Percentiles rank a stretch among this genome's conserved stretches.
Evolutionary conservation across 2,329 filamentous ascomycete genomes (phyloP).

Genomic region (Aspergillus fijiensis): DNA sequence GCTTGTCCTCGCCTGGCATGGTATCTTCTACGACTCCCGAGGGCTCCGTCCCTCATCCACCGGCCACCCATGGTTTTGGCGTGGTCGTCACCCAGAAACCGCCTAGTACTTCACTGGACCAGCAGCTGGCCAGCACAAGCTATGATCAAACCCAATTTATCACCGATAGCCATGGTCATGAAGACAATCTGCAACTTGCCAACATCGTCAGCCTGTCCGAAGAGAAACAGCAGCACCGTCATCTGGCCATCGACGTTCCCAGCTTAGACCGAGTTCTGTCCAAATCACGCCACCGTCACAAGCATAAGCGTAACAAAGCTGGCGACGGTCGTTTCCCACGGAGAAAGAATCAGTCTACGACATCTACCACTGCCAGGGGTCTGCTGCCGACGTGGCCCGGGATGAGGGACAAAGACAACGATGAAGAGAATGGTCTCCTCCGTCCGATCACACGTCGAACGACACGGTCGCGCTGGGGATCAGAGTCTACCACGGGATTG

Average conservation of each 20-base stretch:
- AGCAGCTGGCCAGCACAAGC: slow-evolving; percentile 15
- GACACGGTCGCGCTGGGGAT: slow-evolving; percentile 34
- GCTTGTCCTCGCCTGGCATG: slow-evolving; percentile 11
- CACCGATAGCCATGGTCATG: slow-evolving; percentile 12
- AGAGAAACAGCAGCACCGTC: slow-evolving; percentile 21
- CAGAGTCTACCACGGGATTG: slow-evolving; percentile 30
- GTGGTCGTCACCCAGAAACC: slow-evolving; percentile 15
- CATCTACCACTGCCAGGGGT: slow-evolving; percentile 31
- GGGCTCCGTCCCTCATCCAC: slow-evolving; percentile 21
- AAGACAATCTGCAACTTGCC: neutral
- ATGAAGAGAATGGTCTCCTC: slow-evolving; percentile 31
- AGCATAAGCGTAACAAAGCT: slow-evolving; percentile 33
- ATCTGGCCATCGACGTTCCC: slow-evolving; percentile 21
- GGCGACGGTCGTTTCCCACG: slow-evolving; percentile 32
- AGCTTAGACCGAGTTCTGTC: slow-evolving; percentile 11
- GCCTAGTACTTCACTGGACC: slow-evolving; percentile 5
- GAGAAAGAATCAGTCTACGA: slow-evolving; percentile 34
- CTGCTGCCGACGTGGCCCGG: slow-evolving; percentile 34
- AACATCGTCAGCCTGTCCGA: slow-evolving; percentile 1
- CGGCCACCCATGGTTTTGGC: slow-evolving; percentile 26
- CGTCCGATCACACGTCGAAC: slow-evolving; percentile 33
- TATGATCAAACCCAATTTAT: slow-evolving; percentile 8
- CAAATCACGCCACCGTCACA: slow-evolving; percentile 19
- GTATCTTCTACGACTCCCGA: slow-evolving; percentile 17
- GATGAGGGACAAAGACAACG: slow-evolving; percentile 32